phyloP scores from a whole-genome alignment of 106 monocot genomes.

The Chionographis japonica region DNA sequence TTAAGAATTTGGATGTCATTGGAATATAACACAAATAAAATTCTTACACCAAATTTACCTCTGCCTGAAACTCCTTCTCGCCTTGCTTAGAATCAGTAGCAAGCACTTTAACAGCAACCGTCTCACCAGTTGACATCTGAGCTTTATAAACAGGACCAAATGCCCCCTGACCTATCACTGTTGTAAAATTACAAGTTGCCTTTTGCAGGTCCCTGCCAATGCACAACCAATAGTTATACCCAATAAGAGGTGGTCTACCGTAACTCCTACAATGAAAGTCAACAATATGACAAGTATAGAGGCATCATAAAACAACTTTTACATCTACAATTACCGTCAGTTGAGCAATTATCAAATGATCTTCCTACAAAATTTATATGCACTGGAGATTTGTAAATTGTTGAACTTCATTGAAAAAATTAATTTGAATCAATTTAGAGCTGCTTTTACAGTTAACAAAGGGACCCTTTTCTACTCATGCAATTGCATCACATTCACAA shows the following conservation, averaged over 20 bases:
- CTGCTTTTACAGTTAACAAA: too few species aligned
- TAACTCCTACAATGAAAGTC: not conserved
- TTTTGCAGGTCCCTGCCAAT: conserved; percentile 81
- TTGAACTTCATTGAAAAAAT: not conserved
- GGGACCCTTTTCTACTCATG: too few species aligned
- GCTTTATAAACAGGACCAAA: conserved; percentile 98
- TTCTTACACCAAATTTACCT: conserved; percentile 37
- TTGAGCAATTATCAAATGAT: not conserved
- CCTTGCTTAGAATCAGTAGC: conserved; percentile 87
- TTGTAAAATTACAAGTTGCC: conserved; percentile 88
- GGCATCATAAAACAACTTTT: not conserved
- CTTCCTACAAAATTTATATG: not conserved
- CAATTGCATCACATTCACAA: too few species aligned
- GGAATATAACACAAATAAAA: not conserved
- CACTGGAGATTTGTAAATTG: not conserved
- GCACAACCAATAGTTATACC: not conserved
- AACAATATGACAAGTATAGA: not conserved
- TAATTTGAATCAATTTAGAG: too few species aligned
- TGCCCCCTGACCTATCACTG: conserved; percentile 84
- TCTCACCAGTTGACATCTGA: conserved; percentile 86
- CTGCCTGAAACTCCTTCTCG: conserved; percentile 87
- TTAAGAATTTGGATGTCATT: not conserved
- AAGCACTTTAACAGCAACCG: conserved; percentile 88
- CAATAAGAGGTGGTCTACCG: not conserved
- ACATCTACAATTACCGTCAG: not conserved